phyloP scores from a whole-genome alignment of 169 alveolate species.

The Plasmodium falciparum region DNA sequence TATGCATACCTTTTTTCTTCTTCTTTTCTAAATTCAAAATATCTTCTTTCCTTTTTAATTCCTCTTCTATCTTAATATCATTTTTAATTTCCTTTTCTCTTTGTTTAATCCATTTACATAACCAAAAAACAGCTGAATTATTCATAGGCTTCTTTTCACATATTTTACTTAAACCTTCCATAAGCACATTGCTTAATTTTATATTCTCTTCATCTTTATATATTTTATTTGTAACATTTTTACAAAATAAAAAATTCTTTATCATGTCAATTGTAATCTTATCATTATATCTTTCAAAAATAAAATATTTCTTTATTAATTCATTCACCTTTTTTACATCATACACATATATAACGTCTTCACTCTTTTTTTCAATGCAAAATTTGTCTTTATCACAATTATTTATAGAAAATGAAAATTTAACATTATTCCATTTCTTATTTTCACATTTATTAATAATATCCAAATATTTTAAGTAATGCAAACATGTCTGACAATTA shows the following conservation, averaged over 20 bases:
- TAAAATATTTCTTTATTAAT: conserved; percentile 24
- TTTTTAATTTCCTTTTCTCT: conserved; percentile 14
- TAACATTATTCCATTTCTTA: conserved; percentile 23
- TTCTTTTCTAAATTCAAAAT: conserved; percentile 1
- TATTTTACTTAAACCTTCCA: conserved; percentile 49
- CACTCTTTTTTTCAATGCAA: not conserved
- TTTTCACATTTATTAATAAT: conserved; percentile 24
- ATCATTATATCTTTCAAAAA: conserved; percentile 55
- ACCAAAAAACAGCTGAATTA: conserved; percentile 34
- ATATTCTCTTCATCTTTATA: conserved; percentile 34
- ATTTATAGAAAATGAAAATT: conserved; percentile 31
- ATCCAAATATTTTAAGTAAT: conserved; percentile 38
- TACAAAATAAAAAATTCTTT: conserved; percentile 47
- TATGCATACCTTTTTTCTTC: conserved; percentile 5
- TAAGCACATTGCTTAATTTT: conserved; percentile 27
- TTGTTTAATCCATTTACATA: conserved; percentile 53
- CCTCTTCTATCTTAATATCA: conserved; percentile 1
- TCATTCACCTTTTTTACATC: conserved; percentile 30
- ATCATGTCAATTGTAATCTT: conserved; percentile 40
- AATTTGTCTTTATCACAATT: too few species aligned
- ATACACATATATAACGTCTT: conserved; percentile 39
- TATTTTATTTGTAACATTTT: conserved; percentile 24
- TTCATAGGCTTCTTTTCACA: conserved; percentile 39
- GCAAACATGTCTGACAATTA: conserved; percentile 53
- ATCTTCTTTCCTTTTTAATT: conserved; percentile 7